Evolutionary conservation across 768 basidiomycete genomes (phyloP).

Genomic region (Termitomyces sp.): DNA sequence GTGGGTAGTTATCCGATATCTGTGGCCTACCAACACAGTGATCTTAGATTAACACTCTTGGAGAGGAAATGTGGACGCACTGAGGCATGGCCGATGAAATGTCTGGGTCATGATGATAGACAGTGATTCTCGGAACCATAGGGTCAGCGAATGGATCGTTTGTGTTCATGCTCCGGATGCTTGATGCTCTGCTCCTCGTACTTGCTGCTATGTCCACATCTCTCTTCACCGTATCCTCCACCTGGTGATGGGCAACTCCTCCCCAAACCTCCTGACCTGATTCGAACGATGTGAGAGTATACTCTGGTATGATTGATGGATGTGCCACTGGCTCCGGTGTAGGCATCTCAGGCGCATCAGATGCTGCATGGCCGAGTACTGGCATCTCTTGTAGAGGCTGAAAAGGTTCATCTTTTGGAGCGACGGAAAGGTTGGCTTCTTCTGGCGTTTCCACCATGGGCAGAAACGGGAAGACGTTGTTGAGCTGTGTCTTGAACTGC

Average conservation of each 20-base stretch:
- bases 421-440: not conserved
- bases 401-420: not conserved
- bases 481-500: not conserved
- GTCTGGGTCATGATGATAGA: constrained; percentile 16
- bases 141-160: constrained; percentile 35
- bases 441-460: not conserved
- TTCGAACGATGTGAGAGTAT: constrained; percentile 13
- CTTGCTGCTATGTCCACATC: constrained; percentile 9
- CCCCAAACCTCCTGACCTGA: constrained; percentile 21
- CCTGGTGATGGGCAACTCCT: constrained; percentile 1
- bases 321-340: constrained; percentile 7
- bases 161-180: constrained; percentile 15
- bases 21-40: constrained; percentile 16
- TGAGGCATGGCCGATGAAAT: constrained; percentile 23
- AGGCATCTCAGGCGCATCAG: constrained; percentile 7
- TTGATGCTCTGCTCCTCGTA: constrained; percentile 13
- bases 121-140: constrained; percentile 23
- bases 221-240: constrained; percentile 2
- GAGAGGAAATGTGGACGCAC: constrained; percentile 22
- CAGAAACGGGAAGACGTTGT: not conserved
- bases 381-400: not conserved
- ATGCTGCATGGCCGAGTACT: not conserved
- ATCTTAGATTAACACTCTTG: not conserved
- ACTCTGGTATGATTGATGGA: not conserved
- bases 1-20: constrained; percentile 13